Evolutionary conservation across 1,139 yeast genomes (phyloP).

Genomic region (Pneumocystis jirovecii): DNA sequence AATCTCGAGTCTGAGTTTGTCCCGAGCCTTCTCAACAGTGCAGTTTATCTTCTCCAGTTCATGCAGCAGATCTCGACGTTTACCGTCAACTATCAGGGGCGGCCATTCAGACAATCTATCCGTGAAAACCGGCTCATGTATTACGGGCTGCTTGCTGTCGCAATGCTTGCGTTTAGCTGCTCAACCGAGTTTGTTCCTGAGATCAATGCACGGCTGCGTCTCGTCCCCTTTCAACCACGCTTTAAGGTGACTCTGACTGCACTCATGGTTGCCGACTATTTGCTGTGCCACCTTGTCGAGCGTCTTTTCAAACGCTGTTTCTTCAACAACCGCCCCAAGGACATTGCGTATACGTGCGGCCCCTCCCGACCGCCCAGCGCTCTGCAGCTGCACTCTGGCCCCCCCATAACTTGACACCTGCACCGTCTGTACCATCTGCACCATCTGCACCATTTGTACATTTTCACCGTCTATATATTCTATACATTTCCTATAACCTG

Average conservation of each 20-base stretch:
- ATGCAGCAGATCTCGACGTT: slow-evolving; percentile 96
- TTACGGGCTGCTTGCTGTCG: slow-evolving; percentile 85
- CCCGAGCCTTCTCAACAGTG: slow-evolving; percentile 89
- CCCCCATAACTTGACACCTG: no score
- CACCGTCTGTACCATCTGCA: no score
- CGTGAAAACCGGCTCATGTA: slow-evolving; percentile 91
- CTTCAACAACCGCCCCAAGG: slow-evolving; percentile 85
- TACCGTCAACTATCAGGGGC: slow-evolving; percentile 95
- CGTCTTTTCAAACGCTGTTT: slow-evolving; percentile 62
- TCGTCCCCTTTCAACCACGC: slow-evolving; percentile 66
- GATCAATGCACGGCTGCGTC: slow-evolving; percentile 75
- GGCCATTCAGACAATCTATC: slow-evolving; percentile 88
- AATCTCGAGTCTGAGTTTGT: slow-evolving; percentile 78
- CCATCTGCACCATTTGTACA: no score
- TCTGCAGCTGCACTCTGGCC: no score
- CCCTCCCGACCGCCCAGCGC: no score
- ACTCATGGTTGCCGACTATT: slow-evolving; percentile 62
- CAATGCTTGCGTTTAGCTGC: slow-evolving; percentile 75
- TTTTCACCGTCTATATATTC: no score
- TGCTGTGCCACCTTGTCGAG: slow-evolving; percentile 69
- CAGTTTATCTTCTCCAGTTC: slow-evolving; percentile 82
- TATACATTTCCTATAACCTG: no score
- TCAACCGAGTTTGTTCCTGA: slow-evolving; percentile 90
- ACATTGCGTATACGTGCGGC: slow-evolving; percentile 63
- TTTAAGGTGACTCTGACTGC: slow-evolving; percentile 68